phyloP scores from a whole-genome alignment of 1,284 basidiomycete genomes.

The Sporisorium reilianum region DNA sequence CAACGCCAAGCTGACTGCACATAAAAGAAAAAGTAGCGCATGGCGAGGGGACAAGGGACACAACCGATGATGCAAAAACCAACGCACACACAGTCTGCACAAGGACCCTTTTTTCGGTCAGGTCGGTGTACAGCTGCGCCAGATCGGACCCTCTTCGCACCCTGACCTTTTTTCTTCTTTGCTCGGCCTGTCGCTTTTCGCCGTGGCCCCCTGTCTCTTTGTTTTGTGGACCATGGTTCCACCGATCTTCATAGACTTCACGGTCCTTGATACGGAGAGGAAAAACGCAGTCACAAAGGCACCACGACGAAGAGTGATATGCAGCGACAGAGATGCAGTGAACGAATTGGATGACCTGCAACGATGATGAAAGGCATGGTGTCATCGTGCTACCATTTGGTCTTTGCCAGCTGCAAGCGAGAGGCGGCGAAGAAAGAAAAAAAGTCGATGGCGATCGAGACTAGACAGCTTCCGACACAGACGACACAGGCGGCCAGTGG shows the following conservation, averaged over 20 bases:
- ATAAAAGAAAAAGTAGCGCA: not conserved
- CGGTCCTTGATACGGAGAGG: too few species aligned
- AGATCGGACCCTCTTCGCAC: constrained; percentile 10
- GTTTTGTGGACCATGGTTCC: not conserved
- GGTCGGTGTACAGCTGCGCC: not conserved
- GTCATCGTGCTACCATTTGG: not conserved
- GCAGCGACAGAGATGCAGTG: too few species aligned
- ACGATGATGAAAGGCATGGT: constrained; percentile 1
- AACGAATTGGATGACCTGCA: not conserved
- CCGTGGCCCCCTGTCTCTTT: not conserved
- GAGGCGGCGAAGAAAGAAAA: not conserved
- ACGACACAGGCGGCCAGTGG: too few species aligned
- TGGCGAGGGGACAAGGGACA: not conserved
- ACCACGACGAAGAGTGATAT: too few species aligned
- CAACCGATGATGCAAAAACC: not conserved
- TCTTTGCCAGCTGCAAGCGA: not conserved
- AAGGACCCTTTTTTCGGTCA: constrained; percentile 2
- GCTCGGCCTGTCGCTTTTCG: not conserved
- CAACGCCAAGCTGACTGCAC: not conserved
- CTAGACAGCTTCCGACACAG: too few species aligned
- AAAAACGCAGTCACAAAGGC: too few species aligned
- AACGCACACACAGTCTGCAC: not conserved
- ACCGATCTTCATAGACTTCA: not conserved
- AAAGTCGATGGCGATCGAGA: constrained; percentile 9
- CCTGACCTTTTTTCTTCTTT: not conserved